Base-by-base conservation (phyloP, 2,329 filamentous ascomycete genomes). In the Proliferodiscus dingleyae region DNA sequence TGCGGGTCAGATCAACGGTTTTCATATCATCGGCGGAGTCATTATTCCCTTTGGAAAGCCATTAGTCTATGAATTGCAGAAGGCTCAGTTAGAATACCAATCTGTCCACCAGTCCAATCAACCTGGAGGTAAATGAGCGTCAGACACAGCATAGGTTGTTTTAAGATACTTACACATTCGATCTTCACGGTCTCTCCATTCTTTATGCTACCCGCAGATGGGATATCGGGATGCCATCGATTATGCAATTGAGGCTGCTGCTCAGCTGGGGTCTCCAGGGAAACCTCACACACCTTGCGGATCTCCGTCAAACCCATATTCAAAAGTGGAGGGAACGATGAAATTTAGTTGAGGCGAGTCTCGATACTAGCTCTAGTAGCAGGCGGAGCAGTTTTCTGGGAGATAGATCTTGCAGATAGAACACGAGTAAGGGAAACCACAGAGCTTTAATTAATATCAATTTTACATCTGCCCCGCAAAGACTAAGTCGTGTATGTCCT, bases 161-260 rank as follows among this genome's bases (percentile, higher is more conserved):
- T 41, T 41, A n/a, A 37, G 67, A 70, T 11, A 56, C 57, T 19
- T 55, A 62, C 72, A 60, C 90, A 95, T 72, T 95, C 88, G 54
- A 95, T 95, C 68, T 94, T 95, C 55, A 95, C 89, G 0, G 87
- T 87, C 68, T 95, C 90, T 23, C 83, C 84, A 60, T 90, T 82
- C 58, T 85, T 82, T 60, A 96, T 89, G 1, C 76, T 80, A 24
- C 74, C 85, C 41, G 74, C 76, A 45, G 77, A 80, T 0, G 90
- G 90, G 41, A 95, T 84, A 54, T 95, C 89, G 28, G 90, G 90
- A 62, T 96, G 90, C 90, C 89, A 95, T 64, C 89, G 77, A 61
- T 96, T 96, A 67, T 91, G 87, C 8, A 90, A 68, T 41, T 77
- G 76, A 2, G 77, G 66, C 61, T 91, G 86, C 52, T 88, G 78